Evolutionary conservation across 2,329 filamentous ascomycete species (phyloP), one percentile per base, ranked within the genome.

Genomic region (Dothideomycetes sp.): DNA sequence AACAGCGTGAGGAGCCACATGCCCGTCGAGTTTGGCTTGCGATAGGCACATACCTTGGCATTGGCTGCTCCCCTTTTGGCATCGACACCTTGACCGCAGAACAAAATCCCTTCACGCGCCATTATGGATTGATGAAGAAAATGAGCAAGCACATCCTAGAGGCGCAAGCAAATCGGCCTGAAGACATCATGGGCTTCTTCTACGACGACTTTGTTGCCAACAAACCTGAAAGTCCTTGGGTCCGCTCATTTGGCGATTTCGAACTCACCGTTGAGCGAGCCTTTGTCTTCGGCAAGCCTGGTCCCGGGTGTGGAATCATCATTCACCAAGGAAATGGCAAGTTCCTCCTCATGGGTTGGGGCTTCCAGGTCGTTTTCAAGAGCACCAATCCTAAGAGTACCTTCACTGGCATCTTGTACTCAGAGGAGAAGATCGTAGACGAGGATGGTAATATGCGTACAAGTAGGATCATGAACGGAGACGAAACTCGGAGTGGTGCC

Each of bases 1-100:
- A 72, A 47, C 56, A 68, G 4, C 58, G 69, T 10, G 69, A 72
- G 38, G 66, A 67, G 27, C 56, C 62, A 19, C 66, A 66, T 4
- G 58, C 63, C 0, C 50, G 64, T 4, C 46, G 66, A 2, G 49
- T 68, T 1, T 70, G 64, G 63, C 37, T 58, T 0, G 60, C 67
- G 0, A 63, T 61, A 15, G 65, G 61, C 2, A 59, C 61, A 0
- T 61, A 65, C 37, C 54, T 54, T 10, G 57, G 57, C 2, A 46
- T 69, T 0, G 65, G 65, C 0, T 50, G 55, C 0, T 52, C 52
- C 1, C 63, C 65, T 0, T 68, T 68, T 40, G 55, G 63, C 4
- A 64, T 67, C 34, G 66, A 69, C 41, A 66, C 64, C 0, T 43
- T 64, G 1, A 44, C 57, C 4, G 52, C 59, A 1, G 50, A 47